phyloP scores from a whole-genome alignment of 768 basidiomycete species.

The Lactifluus pinguis region DNA sequence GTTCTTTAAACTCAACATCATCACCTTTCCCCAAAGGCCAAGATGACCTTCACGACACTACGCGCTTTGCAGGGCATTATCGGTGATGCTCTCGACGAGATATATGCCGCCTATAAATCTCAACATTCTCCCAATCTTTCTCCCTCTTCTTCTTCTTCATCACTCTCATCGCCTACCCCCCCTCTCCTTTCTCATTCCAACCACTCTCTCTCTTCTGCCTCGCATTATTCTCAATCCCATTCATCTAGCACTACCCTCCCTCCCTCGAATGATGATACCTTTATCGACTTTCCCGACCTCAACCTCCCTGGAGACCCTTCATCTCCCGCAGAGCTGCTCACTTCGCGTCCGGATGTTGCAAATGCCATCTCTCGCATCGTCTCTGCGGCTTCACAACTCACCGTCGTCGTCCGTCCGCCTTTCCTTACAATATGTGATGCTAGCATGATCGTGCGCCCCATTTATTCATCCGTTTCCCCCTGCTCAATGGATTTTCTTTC shows the following conservation, averaged over 20 bases:
- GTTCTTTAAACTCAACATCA: background rate
- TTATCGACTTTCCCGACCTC: slow-evolving; percentile 24
- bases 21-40: background rate
- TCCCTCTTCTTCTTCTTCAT: background rate
- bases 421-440: slow-evolving; percentile 70
- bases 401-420: slow-evolving; percentile 54
- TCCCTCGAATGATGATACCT: background rate
- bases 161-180: slow-evolving; percentile 11
- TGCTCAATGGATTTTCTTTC: background rate
- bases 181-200: slow-evolving; percentile 14
- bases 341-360: slow-evolving; percentile 49
- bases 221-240: slow-evolving; percentile 14
- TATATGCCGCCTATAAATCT: slow-evolving; percentile 13
- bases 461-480: background rate
- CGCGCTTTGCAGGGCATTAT: slow-evolving; percentile 20
- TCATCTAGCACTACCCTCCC: background rate
- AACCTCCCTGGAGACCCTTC: slow-evolving; percentile 23
- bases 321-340: slow-evolving; percentile 45
- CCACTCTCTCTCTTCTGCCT: slow-evolving; percentile 11
- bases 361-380: slow-evolving; percentile 56
- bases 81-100: slow-evolving; percentile 18
- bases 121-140: background rate
- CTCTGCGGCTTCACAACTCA: slow-evolving; percentile 60
- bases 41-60: slow-evolving; percentile 19
- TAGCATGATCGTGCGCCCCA: slow-evolving; percentile 49